A percentile compares a stretch with the other conserved stretches of the same genome.
phyloP scores from a whole-genome alignment of 495 filamentous ascomycete genomes.

The Penicillium angulare region DNA sequence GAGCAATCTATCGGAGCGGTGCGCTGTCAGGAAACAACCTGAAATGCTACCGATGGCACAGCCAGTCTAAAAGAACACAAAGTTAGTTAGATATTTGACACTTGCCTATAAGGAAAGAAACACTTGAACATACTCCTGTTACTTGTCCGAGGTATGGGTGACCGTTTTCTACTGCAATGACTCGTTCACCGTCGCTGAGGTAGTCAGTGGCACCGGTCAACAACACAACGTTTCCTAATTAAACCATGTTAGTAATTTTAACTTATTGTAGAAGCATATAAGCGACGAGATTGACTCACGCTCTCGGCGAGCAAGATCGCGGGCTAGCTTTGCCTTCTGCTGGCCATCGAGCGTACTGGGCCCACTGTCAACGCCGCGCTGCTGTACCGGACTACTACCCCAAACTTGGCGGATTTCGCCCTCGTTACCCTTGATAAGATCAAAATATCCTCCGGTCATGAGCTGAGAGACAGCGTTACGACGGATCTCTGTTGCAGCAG shows the following conservation, averaged over 20 bases:
- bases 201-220: conserved; percentile 82
- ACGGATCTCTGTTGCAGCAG: conserved; percentile 75
- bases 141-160: conserved; percentile 74
- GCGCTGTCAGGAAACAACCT: conserved; percentile 65
- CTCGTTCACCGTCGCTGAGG: conserved; percentile 68
- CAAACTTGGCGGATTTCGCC: conserved; percentile 78
- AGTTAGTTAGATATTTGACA: conserved; percentile 4
- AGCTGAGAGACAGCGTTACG: conserved; percentile 68
- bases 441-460: conserved; percentile 72
- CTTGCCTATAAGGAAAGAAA: neutral
- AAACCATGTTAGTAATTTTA: neutral
- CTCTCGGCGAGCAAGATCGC: conserved; percentile 63
- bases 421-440: conserved; percentile 94
- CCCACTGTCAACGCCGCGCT: conserved; percentile 86
- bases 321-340: conserved; percentile 61
- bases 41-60: conserved; percentile 83
- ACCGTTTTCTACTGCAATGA: conserved; percentile 71
- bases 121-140: conserved; percentile 58
- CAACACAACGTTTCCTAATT: conserved; percentile 70
- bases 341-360: conserved; percentile 50
- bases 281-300: conserved; percentile 29
- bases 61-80: conserved; percentile 53
- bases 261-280: neutral
- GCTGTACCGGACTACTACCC: conserved; percentile 53
- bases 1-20: conserved; percentile 61